Evolutionary conservation across 177 flowering plant species (phyloP).

Genomic region (Tripterygium wilfordii): DNA sequence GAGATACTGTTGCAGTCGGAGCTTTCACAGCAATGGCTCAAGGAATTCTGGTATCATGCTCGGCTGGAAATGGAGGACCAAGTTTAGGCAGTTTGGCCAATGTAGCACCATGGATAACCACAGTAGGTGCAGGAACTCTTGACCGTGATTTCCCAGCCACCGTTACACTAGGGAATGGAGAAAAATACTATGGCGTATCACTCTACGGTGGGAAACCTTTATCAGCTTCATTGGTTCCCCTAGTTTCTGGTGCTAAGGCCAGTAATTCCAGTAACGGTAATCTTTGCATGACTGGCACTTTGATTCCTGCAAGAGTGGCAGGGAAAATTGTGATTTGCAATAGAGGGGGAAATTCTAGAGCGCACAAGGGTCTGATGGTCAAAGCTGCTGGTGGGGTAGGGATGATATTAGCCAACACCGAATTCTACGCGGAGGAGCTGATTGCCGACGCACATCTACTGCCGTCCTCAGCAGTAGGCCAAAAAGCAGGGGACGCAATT

Average conservation of each 20-base stretch:
- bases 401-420: slow-evolving; percentile 54
- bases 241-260: slow-evolving; percentile 46
- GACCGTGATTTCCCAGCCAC: slow-evolving; percentile 65
- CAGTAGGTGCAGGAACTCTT: slow-evolving; percentile 64
- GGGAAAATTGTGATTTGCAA: slow-evolving; percentile 69
- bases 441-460: slow-evolving; percentile 57
- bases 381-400: slow-evolving; percentile 61
- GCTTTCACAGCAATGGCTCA: slow-evolving; percentile 45
- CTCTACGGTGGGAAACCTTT: slow-evolving; percentile 44
- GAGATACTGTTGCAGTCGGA: slow-evolving; percentile 54
- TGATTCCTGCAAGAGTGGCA: slow-evolving; percentile 34
- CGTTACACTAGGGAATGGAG: slow-evolving; percentile 44
- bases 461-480: slow-evolving; percentile 42
- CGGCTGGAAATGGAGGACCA: slow-evolving; percentile 73
- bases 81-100: slow-evolving; percentile 31
- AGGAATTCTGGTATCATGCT: slow-evolving; percentile 58
- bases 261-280: slow-evolving; percentile 28
- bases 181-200: slow-evolving; percentile 44
- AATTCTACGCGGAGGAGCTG: slow-evolving; percentile 39
- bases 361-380: slow-evolving; percentile 46
- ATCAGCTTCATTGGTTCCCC: slow-evolving; percentile 19
- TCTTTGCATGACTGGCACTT: slow-evolving; percentile 37
- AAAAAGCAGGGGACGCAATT: slow-evolving; percentile 33
- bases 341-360: slow-evolving; percentile 41
- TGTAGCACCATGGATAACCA: slow-evolving; percentile 68